A percentile compares a stretch with the other conserved stretches of the same genome.
phyloP scores from a whole-genome alignment of 768 basidiomycete species.

The Boletus reticulatus region DNA sequence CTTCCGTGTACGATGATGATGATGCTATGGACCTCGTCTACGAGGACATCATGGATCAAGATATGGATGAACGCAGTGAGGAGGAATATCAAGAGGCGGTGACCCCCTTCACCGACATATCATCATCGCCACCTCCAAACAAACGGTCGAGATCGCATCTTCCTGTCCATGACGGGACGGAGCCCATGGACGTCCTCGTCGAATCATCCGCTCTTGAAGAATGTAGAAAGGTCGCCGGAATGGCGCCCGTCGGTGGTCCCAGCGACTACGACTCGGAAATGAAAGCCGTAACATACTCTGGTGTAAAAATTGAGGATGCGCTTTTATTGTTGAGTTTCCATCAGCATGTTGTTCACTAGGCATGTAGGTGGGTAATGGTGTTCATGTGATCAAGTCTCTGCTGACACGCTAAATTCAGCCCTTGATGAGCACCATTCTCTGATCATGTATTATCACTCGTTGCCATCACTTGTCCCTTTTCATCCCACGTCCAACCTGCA shows the following conservation, averaged over 20 bases:
- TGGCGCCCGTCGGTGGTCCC: constrained; percentile 17
- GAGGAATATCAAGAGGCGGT: constrained; percentile 75
- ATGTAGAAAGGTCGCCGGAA: constrained; percentile 43
- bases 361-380: constrained; percentile 20
- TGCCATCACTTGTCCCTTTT: constrained; percentile 8
- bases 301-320: constrained; percentile 72
- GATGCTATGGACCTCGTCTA: constrained; percentile 52
- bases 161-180: constrained; percentile 29
- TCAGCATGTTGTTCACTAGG: constrained; percentile 57
- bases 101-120: constrained; percentile 62
- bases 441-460: constrained; percentile 21
- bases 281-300: constrained; percentile 38
- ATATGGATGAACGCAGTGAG: constrained; percentile 54
- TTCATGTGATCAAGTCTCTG: background rate
- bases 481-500: constrained; percentile 7
- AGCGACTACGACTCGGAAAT: constrained; percentile 27
- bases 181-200: constrained; percentile 36
- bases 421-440: constrained; percentile 12
- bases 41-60: constrained; percentile 44
- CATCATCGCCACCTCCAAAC: constrained; percentile 37
- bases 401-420: constrained; percentile 17
- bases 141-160: constrained; percentile 30
- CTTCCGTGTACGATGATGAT: constrained; percentile 44
- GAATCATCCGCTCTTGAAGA: constrained; percentile 45
- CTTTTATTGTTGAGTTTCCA: constrained; percentile 73